These are phyloP conservation scores for Lachnellula hyalina DNA, from an alignment of 2,329 filamentous ascomycete species.

Conservation along the genomic window DNA sequence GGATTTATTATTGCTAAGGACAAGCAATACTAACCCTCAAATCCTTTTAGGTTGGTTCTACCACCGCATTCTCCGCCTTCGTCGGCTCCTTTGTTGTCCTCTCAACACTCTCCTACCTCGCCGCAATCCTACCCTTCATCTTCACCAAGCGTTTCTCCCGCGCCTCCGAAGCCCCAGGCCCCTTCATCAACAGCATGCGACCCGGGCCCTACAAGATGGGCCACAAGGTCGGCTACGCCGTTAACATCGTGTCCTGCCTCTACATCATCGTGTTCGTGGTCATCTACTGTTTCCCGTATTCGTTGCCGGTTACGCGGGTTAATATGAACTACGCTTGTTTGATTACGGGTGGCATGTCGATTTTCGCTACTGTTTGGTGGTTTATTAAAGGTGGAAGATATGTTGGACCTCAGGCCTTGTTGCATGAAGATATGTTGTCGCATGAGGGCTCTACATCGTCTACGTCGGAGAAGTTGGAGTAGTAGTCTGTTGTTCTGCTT, in stretches of 20 bases:
- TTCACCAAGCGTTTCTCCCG: constrained; percentile 36
- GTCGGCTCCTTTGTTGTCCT: constrained; percentile 56
- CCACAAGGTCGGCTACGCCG: constrained; percentile 40
- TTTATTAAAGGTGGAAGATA: constrained; percentile 27
- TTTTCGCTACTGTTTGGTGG: constrained; percentile 40
- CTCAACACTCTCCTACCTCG: constrained; percentile 52
- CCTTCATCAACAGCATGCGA: constrained; percentile 34
- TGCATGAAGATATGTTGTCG: background rate
- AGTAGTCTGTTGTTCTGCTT: background rate
- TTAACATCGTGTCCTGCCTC: constrained; percentile 47
- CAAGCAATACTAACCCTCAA: background rate
- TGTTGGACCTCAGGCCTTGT: constrained; percentile 21
- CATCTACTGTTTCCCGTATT: constrained; percentile 56
- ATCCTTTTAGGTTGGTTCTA: constrained; percentile 52
- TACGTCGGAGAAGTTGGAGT: background rate
- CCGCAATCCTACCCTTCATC: constrained; percentile 56
- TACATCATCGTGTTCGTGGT: constrained; percentile 59
- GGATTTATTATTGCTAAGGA: background rate
- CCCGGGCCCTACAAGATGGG: constrained; percentile 56
- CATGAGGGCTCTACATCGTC: background rate
- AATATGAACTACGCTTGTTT: constrained; percentile 50
- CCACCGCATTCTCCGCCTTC: constrained; percentile 62
- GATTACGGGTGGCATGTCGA: constrained; percentile 40
- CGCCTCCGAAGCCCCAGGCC: constrained; percentile 1
- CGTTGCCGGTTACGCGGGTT: constrained; percentile 38